Percentiles rank a stretch among this genome's conserved stretches.
phyloP scores from a whole-genome alignment of 805 yeast genomes.

The Saccharomycopsis sp. region DNA sequence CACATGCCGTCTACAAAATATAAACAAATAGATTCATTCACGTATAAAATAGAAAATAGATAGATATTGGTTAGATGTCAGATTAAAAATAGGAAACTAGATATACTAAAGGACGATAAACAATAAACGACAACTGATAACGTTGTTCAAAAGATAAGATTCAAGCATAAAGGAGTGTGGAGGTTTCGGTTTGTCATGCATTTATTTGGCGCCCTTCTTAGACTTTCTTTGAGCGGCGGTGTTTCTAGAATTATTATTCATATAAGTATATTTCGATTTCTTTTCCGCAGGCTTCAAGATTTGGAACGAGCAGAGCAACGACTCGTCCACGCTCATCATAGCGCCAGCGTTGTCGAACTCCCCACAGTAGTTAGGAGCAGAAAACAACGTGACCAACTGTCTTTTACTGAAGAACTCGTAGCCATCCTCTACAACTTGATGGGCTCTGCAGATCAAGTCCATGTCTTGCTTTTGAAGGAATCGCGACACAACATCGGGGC shows the following conservation, averaged over 20 bases:
- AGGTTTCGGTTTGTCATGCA: not conserved
- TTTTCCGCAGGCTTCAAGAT: slow-evolving; percentile 97
- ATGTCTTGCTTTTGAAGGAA: slow-evolving; percentile 95
- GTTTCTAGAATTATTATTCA: slow-evolving; percentile 38
- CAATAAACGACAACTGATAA: not conserved
- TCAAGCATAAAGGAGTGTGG: not conserved
- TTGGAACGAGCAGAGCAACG: slow-evolving; percentile 91
- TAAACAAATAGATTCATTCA: too few relatives aligned
- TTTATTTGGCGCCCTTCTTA: slow-evolving; percentile 43
- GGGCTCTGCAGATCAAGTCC: slow-evolving; percentile 97
- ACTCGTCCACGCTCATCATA: slow-evolving; percentile 98
- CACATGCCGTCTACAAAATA: too few relatives aligned
- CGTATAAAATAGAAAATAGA: too few relatives aligned
- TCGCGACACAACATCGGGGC: slow-evolving; percentile 97
- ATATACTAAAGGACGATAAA: not conserved
- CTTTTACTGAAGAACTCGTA: slow-evolving; percentile 95
- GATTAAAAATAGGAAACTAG: not conserved
- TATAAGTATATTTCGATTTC: slow-evolving; percentile 61
- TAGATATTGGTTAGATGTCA: too few relatives aligned
- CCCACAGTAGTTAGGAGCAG: slow-evolving; percentile 98
- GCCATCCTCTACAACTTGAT: slow-evolving; percentile 98
- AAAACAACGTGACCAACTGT: slow-evolving; percentile 89
- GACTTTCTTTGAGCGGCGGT: slow-evolving; percentile 56
- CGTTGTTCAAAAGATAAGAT: not conserved
- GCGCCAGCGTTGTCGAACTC: slow-evolving; percentile 99